A percentile compares a stretch with the other conserved stretches of the same genome.
Conservation (phyloP, 208 protist species). For the Entamoeba histolytica region DNA sequence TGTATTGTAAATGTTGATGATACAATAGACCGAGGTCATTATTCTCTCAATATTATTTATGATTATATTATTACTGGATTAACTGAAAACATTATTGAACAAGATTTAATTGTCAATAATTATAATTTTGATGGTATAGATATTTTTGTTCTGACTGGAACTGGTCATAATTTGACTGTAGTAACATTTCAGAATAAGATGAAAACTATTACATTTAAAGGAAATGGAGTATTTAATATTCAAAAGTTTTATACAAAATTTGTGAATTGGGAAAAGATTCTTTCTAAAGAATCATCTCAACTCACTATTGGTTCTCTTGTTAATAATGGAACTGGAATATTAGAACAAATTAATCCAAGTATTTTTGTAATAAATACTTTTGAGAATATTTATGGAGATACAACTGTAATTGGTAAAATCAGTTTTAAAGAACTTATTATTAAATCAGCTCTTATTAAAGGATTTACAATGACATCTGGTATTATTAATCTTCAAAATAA, state of each 20-base stretch:
- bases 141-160: neutral
- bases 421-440: neutral
- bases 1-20: neutral
- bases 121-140: neutral
- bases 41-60: neutral
- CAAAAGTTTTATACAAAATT: neutral
- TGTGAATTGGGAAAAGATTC: neutral
- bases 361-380: neutral
- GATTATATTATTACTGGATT: neutral
- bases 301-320: neutral
- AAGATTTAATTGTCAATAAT: neutral
- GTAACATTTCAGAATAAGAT: neutral
- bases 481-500: neutral
- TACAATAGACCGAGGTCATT: neutral
- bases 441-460: neutral
- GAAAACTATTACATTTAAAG: neutral
- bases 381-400: neutral
- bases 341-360: neutral
- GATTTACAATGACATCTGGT: neutral
- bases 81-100: neutral
- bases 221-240: neutral
- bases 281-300: neutral
- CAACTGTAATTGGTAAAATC: neutral
- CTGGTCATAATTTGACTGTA: neutral
- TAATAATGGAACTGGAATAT: neutral